Base-by-base conservation (phyloP, 163 green algal genomes). In the Scenedesmus sp. region DNA sequence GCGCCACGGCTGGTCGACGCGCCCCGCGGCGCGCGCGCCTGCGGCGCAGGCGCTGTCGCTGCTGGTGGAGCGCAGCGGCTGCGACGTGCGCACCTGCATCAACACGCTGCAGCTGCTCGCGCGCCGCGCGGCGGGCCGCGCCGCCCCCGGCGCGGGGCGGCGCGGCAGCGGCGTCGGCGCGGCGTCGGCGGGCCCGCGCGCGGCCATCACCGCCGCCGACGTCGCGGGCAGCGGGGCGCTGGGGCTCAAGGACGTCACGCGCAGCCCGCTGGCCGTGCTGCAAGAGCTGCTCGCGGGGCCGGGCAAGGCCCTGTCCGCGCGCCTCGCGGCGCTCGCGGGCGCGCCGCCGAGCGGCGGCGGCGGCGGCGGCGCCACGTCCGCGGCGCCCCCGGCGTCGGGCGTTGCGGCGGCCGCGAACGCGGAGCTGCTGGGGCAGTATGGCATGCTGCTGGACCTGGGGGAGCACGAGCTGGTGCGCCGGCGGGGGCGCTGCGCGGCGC, bases 61-160 rank as follows among this genome's bases (percentile, higher is more conserved):
- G 42, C 85, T 99, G 62, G 87, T 77, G 42, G 89, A 96, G 60
- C 80, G 88, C 28, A 88, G 87, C 28, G 88, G 96, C 17, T 89
- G 89, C 47, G 96, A 99, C 87, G 44, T 99, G 50, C 88, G 96
- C 18, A 81, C 92, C 10, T 97, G 91, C 86, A 90, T 99, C 26
- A 97, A 99, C 88, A 95, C 93, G 14, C 88, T 99, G 71, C 96
- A 99, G 87, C 91, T 98, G 58, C 86, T 97, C 65, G 82, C 89
- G 22, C 84, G 80, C 22, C 57, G 81, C 53, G 70, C 60, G 47
- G 47, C 64, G 24, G 9, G 9, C 4, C 6, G 14, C 42, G 36
- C 64, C 10, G 22, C 39, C 15, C 9, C 28, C 15, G 22, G 11
- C n/a, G 18, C 24, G 26, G 56, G 31, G 22, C 69, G 77, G 65